These are phyloP conservation scores for Penicillium sp. DNA, from an alignment of 2,329 filamentous ascomycete genomes.

Conservation along the genomic window DNA sequence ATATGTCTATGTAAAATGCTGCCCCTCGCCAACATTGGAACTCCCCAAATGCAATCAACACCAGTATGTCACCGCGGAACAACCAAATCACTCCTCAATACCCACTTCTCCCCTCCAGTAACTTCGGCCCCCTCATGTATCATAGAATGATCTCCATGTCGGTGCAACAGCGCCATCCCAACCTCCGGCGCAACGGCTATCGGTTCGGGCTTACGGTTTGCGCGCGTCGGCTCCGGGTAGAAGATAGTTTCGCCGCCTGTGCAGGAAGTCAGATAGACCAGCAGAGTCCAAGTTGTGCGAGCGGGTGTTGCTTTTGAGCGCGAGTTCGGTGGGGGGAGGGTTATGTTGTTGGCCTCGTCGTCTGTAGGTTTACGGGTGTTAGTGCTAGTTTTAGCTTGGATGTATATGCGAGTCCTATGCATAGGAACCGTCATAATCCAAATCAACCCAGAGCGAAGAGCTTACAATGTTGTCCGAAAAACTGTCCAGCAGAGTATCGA, in stretches of 20 bases:
- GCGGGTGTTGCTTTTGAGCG: slow-evolving; percentile 38
- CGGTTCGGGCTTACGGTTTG: slow-evolving; percentile 48
- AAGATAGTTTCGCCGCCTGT: slow-evolving; percentile 85
- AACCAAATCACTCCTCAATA: slow-evolving; percentile 69
- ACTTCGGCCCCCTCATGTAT: slow-evolving; percentile 81
- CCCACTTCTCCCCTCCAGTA: slow-evolving; percentile 75
- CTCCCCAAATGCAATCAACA: neutral
- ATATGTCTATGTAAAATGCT: neutral
- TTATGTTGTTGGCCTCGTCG: slow-evolving; percentile 73
- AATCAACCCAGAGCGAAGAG: too few species aligned
- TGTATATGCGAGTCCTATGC: neutral
- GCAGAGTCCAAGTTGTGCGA: slow-evolving; percentile 80
- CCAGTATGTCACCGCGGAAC: slow-evolving; percentile 28
- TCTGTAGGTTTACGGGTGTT: slow-evolving; percentile 44
- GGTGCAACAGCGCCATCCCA: slow-evolving; percentile 79
- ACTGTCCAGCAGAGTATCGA: slow-evolving; percentile 74
- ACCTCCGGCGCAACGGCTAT: slow-evolving; percentile 66
- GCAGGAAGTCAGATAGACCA: slow-evolving; percentile 81
- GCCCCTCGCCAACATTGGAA: neutral
- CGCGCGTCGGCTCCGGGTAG: slow-evolving; percentile 56
- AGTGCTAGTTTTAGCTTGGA: slow-evolving; percentile 1
- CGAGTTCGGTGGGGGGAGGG: slow-evolving; percentile 42
- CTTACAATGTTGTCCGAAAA: slow-evolving; percentile 86
- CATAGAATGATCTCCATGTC: slow-evolving; percentile 81
- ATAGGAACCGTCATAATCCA: too few species aligned